phyloP scores from a whole-genome alignment of 257 asterid genomes.

The Mitragyna speciosa region DNA sequence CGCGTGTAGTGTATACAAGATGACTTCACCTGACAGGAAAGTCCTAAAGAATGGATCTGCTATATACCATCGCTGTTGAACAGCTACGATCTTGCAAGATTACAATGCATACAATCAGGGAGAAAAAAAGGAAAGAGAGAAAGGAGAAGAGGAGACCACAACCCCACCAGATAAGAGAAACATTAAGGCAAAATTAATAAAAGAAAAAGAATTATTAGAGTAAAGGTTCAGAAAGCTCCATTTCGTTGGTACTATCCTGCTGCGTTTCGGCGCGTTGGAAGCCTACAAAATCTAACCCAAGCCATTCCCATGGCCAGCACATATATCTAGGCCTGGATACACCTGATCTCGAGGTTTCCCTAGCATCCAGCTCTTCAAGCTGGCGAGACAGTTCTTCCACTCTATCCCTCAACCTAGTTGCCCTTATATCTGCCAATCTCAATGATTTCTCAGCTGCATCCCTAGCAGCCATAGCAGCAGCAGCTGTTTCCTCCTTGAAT shows the following conservation, averaged over 20 bases:
- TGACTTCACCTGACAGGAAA: constrained; percentile 1
- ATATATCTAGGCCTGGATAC: constrained; percentile 65
- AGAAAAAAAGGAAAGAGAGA: not conserved
- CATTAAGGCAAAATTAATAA: not conserved
- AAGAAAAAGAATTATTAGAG: constrained; percentile 35
- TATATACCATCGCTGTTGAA: constrained; percentile 6
- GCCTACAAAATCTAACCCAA: constrained; percentile 79
- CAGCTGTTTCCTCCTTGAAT: constrained; percentile 92
- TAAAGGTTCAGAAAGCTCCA: constrained; percentile 99
- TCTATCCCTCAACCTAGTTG: constrained; percentile 82
- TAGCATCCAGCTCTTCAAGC: constrained; percentile 73
- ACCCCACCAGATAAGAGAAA: no score
- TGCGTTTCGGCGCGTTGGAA: constrained; percentile 43
- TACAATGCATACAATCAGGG: constrained; percentile 20
- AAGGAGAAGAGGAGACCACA: not conserved
- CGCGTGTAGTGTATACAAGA: not conserved
- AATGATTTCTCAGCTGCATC: constrained; percentile 95
- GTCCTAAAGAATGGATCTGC: constrained; percentile 13
- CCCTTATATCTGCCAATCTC: constrained; percentile 83
- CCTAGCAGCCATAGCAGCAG: constrained; percentile 96
- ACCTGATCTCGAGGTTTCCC: constrained; percentile 53
- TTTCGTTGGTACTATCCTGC: constrained; percentile 64
- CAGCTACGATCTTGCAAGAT: constrained; percentile 10
- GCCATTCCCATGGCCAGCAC: constrained; percentile 99
- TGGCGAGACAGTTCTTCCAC: constrained; percentile 88